Percentiles rank a stretch among this genome's conserved stretches.
These are phyloP conservation scores for Kazachstania africana DNA, from an alignment of 805 yeast species.

Conservation along the genomic window DNA sequence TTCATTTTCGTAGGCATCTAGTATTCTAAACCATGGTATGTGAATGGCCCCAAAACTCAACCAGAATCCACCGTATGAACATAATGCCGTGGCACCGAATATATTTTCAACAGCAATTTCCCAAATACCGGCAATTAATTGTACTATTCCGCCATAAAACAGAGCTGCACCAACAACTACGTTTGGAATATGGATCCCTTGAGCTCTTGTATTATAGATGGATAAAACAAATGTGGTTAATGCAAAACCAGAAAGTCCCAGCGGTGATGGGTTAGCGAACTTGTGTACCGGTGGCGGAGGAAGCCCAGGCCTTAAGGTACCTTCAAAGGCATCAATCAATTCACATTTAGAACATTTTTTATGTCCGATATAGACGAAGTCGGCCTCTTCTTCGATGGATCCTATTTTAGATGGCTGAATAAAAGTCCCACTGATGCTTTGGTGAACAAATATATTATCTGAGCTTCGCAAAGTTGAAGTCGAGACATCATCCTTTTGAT, in stretches of 20 bases:
- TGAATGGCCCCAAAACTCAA: slow-evolving; percentile 48
- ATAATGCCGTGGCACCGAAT: slow-evolving; percentile 54
- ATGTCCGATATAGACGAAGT: slow-evolving; percentile 59
- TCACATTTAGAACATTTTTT: slow-evolving; percentile 55
- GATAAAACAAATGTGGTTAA: slow-evolving; percentile 50
- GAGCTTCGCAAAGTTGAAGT: too few species aligned
- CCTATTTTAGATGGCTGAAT: neutral
- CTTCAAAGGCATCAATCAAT: slow-evolving; percentile 62
- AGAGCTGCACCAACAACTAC: slow-evolving; percentile 46
- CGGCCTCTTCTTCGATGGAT: slow-evolving; percentile 38
- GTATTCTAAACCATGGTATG: slow-evolving; percentile 48
- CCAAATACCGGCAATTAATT: slow-evolving; percentile 55
- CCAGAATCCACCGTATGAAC: slow-evolving; percentile 64
- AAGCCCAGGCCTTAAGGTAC: slow-evolving; percentile 65
- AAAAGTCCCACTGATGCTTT: too few species aligned
- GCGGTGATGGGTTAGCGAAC: slow-evolving; percentile 55
- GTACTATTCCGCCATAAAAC: slow-evolving; percentile 53
- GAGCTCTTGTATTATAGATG: slow-evolving; percentile 41
- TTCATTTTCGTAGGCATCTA: slow-evolving; percentile 35
- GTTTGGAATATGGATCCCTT: slow-evolving; percentile 38
- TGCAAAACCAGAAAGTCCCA: slow-evolving; percentile 52
- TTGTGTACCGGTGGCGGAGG: slow-evolving; percentile 43
- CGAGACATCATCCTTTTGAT: too few species aligned
- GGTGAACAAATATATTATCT: too few species aligned
- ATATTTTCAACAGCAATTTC: slow-evolving; percentile 52